Percentiles rank a stretch among this genome's conserved stretches.
phyloP scores from a whole-genome alignment of 345 rosid species.

The Populus euphratica region DNA sequence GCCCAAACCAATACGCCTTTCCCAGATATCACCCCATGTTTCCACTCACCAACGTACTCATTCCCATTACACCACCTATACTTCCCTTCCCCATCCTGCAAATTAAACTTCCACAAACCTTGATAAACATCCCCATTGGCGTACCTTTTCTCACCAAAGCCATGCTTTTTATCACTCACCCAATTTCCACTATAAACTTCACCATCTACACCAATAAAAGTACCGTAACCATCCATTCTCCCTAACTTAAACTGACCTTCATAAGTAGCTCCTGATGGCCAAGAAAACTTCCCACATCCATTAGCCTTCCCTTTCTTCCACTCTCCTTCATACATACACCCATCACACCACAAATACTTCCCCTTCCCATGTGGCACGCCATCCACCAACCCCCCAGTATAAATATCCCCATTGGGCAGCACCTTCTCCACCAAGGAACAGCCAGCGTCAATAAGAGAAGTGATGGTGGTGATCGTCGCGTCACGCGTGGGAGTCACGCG shows the following conservation, averaged over 20 bases:
- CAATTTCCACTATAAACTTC: constrained; percentile 61
- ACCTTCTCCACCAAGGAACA: constrained; percentile 26
- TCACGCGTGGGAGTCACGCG: constrained; percentile 24
- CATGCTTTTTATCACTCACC: constrained; percentile 56
- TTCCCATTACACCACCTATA: constrained; percentile 66
- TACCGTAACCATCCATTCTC: constrained; percentile 58
- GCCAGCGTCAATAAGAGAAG: not conserved
- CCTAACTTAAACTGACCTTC: constrained; percentile 68
- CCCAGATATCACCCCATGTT: constrained; percentile 49
- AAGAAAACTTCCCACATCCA: constrained; percentile 62
- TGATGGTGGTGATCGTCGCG: not conserved
- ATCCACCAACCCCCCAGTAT: constrained; percentile 49
- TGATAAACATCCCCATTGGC: constrained; percentile 55
- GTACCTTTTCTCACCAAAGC: constrained; percentile 53
- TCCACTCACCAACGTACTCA: constrained; percentile 60
- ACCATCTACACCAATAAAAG: constrained; percentile 56
- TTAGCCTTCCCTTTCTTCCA: constrained; percentile 56
- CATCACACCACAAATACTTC: constrained; percentile 69
- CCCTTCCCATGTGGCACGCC: constrained; percentile 62
- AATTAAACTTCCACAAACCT: constrained; percentile 54
- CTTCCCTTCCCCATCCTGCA: constrained; percentile 63
- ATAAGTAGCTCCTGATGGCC: constrained; percentile 75
- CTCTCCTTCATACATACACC: constrained; percentile 71
- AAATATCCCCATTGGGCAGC: constrained; percentile 60
- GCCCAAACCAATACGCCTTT: constrained; percentile 52